Percentiles rank a stretch among this genome's conserved stretches.
Conservation (phyloP, 192 early-diverging fungal genomes). For the Podila epicladia region DNA sequence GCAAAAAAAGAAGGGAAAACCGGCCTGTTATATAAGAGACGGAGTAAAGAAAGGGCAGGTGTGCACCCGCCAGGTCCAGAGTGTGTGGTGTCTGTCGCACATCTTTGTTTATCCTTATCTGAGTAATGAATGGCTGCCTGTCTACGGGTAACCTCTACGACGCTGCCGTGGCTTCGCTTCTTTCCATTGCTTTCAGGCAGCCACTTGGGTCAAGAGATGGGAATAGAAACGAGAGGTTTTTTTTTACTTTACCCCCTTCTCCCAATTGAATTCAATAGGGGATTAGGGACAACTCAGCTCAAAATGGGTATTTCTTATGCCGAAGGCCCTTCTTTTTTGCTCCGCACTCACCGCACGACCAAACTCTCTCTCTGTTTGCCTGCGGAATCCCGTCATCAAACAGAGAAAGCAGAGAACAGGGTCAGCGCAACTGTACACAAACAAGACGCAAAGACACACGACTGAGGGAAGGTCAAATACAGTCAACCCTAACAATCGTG, state of each 20-base stretch:
- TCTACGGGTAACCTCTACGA: not conserved
- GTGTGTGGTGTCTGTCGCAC: too few species aligned
- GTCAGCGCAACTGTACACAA: not conserved
- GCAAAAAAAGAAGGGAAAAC: too few species aligned
- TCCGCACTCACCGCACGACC: not conserved
- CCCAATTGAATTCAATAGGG: not conserved
- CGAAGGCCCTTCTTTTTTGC: not conserved
- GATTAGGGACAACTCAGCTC: not conserved
- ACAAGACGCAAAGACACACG: not conserved
- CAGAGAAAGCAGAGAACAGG: not conserved
- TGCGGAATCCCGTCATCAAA: constrained; percentile 1
- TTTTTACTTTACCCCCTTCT: not conserved
- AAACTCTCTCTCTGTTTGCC: not conserved
- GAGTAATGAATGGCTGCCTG: not conserved
- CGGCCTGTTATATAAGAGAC: not conserved
- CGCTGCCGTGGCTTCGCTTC: not conserved
- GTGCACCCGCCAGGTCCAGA: too few species aligned
- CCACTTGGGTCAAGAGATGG: too few species aligned
- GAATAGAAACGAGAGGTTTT: too few species aligned
- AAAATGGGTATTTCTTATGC: constrained; percentile 10
- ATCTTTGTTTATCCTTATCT: not conserved
- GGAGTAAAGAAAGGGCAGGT: not conserved
- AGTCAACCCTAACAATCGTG: not conserved
- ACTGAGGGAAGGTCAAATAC: not conserved
- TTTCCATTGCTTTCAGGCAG: not conserved